These are phyloP conservation scores for Aspergillus proliferans DNA, from an alignment of 2,329 filamentous ascomycete genomes.

Conservation along the genomic window DNA sequence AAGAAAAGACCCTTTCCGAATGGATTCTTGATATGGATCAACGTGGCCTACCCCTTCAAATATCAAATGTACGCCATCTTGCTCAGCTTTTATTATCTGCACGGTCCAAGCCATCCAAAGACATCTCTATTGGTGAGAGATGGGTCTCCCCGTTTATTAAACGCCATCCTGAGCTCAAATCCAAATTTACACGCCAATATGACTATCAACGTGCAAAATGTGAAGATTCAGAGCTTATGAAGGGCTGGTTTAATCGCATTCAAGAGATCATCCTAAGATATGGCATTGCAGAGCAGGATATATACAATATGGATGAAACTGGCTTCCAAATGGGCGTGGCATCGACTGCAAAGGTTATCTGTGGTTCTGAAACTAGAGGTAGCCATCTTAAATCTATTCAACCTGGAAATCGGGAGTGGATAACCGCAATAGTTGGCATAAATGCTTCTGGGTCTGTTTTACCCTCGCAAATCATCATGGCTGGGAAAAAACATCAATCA, in stretches of 20 bases:
- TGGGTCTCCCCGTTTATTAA: background rate
- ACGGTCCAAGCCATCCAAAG: background rate
- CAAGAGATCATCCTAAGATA: background rate
- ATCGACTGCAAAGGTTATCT: background rate
- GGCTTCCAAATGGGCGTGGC: background rate
- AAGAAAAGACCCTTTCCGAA: background rate
- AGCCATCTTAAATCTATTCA: background rate
- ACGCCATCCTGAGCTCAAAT: background rate
- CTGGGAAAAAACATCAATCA: background rate
- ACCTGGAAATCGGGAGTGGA: background rate
- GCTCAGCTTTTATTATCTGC: background rate
- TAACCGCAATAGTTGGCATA: background rate
- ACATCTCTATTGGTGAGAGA: background rate
- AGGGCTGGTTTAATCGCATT: background rate
- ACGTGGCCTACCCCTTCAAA: background rate
- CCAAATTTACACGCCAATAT: background rate
- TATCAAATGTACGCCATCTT: background rate
- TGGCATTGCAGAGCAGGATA: background rate
- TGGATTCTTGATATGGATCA: background rate
- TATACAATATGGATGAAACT: background rate
- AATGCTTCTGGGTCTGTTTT: slow-evolving; percentile 1
- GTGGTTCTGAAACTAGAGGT: background rate
- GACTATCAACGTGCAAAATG: background rate
- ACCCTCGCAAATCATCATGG: slow-evolving; percentile 1
- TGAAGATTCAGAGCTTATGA: background rate